A percentile compares a stretch with the other conserved stretches of the same genome.
phyloP scores from a whole-genome alignment of 306 rosid genomes.

The Oemleria cerasiformis region DNA sequence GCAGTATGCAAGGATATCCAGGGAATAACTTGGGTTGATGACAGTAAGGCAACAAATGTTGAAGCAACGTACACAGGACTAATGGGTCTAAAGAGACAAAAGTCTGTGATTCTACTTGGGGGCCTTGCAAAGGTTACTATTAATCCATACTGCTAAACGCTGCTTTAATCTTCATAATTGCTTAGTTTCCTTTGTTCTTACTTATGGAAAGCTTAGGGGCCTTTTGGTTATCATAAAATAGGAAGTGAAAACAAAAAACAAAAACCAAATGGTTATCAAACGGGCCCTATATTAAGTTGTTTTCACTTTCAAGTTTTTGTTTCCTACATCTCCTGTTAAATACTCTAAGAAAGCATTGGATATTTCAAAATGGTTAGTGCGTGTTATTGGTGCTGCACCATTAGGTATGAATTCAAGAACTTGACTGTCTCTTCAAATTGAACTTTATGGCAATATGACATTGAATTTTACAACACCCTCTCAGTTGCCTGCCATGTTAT shows the following conservation, averaged over 20 bases:
- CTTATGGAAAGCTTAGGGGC: neutral
- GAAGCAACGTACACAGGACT: conserved; percentile 34
- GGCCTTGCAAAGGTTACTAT: conserved; percentile 33
- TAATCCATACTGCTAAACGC: neutral
- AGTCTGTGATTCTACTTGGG: conserved; percentile 34
- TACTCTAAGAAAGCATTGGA: neutral
- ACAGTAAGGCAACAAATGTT: conserved; percentile 34
- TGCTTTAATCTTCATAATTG: neutral
- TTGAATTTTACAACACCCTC: neutral
- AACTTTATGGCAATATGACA: neutral
- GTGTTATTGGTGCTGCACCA: neutral
- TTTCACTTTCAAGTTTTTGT: no score
- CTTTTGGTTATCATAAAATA: no score
- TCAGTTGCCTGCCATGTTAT: neutral
- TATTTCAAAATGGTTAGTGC: neutral
- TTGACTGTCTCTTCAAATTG: neutral
- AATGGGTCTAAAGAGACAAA: conserved; percentile 27
- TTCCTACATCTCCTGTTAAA: neutral
- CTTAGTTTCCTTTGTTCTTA: neutral
- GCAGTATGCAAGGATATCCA: conserved; percentile 24
- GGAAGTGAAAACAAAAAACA: no score
- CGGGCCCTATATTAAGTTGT: no score
- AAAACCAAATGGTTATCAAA: no score
- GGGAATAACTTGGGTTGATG: conserved; percentile 33
- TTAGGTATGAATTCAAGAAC: neutral